Percentiles rank a stretch among this genome's conserved stretches.
Evolutionary conservation across 176 grass and related monocot species (phyloP).

Genomic region (Eleusine coracana): DNA sequence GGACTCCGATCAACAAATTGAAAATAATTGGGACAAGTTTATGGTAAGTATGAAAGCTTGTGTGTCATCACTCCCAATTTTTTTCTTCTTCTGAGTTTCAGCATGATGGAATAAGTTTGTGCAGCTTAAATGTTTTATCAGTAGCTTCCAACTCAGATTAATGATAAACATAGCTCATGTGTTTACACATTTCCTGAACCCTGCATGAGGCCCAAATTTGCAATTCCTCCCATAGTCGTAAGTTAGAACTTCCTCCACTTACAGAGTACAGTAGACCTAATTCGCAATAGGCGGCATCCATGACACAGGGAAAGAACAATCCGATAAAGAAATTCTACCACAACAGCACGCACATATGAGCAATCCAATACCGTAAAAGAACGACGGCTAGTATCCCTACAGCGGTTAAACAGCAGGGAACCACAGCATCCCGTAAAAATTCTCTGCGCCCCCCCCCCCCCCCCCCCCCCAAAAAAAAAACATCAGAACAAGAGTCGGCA

Average conservation of each 20-base stretch:
- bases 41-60: neutral
- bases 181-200: neutral
- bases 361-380: neutral
- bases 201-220: neutral
- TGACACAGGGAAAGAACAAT: neutral
- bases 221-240: neutral
- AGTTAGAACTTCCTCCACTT: neutral
- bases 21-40: neutral
- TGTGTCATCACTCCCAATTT: constrained; percentile 1
- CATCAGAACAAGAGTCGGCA: constrained; percentile 31
- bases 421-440: too few species aligned
- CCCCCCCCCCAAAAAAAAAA: neutral
- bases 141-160: neutral
- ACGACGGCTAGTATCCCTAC: neutral
- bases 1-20: neutral
- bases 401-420: neutral
- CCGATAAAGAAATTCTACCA: neutral
- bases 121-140: neutral
- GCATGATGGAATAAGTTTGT: neutral
- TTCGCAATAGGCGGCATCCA: neutral
- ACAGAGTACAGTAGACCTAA: constrained; percentile 3
- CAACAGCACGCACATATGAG: neutral
- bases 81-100: neutral
- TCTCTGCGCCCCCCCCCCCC: neutral
- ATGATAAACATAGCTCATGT: neutral